A percentile compares a stretch with the other conserved stretches of the same genome.
phyloP scores from a whole-genome alignment of 305 asterid genomes.

The Solanum hybrid region DNA sequence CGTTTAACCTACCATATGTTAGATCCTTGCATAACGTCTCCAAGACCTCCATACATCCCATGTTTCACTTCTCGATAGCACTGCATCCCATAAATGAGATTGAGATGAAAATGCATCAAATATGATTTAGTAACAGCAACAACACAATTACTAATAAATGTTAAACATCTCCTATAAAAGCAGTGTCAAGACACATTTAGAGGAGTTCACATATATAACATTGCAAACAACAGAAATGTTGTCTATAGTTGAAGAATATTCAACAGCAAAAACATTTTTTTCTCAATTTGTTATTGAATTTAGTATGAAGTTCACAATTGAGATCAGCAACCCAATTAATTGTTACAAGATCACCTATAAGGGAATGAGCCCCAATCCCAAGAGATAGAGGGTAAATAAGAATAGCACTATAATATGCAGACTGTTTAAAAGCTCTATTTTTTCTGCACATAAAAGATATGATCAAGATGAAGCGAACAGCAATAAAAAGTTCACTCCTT shows the following conservation, averaged over 20 bases:
- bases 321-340: background rate
- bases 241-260: background rate
- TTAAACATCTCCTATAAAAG: no score
- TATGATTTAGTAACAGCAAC: background rate
- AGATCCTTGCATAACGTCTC: slow-evolving; percentile 59
- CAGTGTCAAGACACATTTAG: background rate
- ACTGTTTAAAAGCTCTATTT: background rate
- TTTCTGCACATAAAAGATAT: background rate
- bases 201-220: background rate
- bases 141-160: no score
- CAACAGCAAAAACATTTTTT: background rate
- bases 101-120: background rate
- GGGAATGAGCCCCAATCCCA: background rate
- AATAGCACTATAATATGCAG: background rate
- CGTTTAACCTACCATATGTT: slow-evolving; percentile 44
- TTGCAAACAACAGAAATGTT: background rate
- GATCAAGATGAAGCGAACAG: background rate
- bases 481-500: background rate
- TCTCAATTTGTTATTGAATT: background rate
- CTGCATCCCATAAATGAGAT: slow-evolving; percentile 25
- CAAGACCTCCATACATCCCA: slow-evolving; percentile 69
- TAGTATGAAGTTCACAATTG: background rate
- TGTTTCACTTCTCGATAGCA: slow-evolving; percentile 58
- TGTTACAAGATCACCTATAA: background rate
- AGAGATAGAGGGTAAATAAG: background rate